Base-by-base conservation (phyloP, 306 rosid genomes). In the Cucurbita pepo region DNA sequence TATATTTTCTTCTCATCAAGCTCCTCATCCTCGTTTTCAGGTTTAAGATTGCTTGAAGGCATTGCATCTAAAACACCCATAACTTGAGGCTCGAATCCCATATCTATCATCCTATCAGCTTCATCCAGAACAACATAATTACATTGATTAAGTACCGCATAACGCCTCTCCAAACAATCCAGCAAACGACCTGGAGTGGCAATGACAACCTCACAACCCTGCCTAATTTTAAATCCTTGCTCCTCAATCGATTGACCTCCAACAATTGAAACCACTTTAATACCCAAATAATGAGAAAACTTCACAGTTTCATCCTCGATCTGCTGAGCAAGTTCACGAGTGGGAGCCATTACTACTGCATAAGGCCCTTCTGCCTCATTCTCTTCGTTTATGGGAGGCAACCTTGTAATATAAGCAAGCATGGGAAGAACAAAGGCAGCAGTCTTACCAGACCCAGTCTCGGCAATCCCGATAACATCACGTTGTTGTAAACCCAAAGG, bases 401-500 rank as follows among this genome's bases (percentile, higher is more conserved):
- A 85, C 81, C 91, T 80, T 3, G 93, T 89, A 70, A 91, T 91
- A 63, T 91, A 91, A 56, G 88, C 83, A 75, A 91, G 67, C 97
- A 91, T 89, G n/a, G 97, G 97, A 76, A 91, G 96, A 43, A 91
- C 97, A 79, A 91, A 91, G 3, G 97, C 97, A 13, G 97, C 96
- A 19, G 97, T 91, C 81, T 91, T 89, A n/a, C 97, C 97, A 0
- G 97, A 92, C 77, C 97, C 96, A 0, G 96, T 90, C 82, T 90
- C 96, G 0, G 97, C 97, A 76, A 91, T 75, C 56, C 97, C 97
- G 5, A 91, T 91, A 30, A 91, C 97, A 57, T 91, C 97, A 0
- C 97, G 91, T 79, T 91, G 94, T 75, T 91, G 96, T 41, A 91
- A 41, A 0, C 97, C 96, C 5, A 91, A 86, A 1, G 97, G 96